Evolutionary conservation across 495 filamentous ascomycete genomes (phyloP), one percentile per base, ranked within the genome.

Genomic region (Amorphotheca resinae): DNA sequence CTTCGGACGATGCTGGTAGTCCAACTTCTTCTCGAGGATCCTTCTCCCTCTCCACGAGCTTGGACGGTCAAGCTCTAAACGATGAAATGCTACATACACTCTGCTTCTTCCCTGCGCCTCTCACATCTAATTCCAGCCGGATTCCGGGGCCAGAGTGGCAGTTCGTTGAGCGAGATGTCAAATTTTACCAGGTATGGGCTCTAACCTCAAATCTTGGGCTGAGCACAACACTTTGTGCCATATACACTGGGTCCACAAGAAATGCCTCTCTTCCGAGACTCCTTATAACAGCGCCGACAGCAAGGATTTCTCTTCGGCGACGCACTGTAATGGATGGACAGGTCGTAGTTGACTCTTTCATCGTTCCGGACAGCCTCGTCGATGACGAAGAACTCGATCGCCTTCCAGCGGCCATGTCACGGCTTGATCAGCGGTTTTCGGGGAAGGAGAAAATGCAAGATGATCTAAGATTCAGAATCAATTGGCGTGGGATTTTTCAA

Each of bases 141-240:
- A 9, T 22, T 8, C 23, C 12, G 8, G 50, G 52, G 9, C 47
- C 34, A 3, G 47, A 48, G 17, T 11, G 17, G n/a, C 38, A 37
- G 11, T 53, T 52, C 37, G 20, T 46, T 22, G 40, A 49, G 15
- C n/a, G 41, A 20, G 46, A 40, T 22, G 41, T 56, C 15, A 38
- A 37, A 14, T 56, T 62, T 14, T 62, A 50, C 25, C 48, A 57
- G 30, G 9, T 57, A 6, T 45, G 50, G 25, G 34, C 45, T 8
- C 32, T 60, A n/a, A 40, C 38, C n/a, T 22, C 41, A 16, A 44
- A 56, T 41, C 34, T 59, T 17, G 45, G 50, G 16, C n/a, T 62
- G 15, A 44, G 26, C 15, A 25, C 42, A 4, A 35, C 47, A 18
- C 41, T 54, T 9, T 49, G 42, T 30, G 33, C 41, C 26, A 25